Base-by-base conservation (phyloP, 768 basidiomycete species). In the Calocybe cyanea region DNA sequence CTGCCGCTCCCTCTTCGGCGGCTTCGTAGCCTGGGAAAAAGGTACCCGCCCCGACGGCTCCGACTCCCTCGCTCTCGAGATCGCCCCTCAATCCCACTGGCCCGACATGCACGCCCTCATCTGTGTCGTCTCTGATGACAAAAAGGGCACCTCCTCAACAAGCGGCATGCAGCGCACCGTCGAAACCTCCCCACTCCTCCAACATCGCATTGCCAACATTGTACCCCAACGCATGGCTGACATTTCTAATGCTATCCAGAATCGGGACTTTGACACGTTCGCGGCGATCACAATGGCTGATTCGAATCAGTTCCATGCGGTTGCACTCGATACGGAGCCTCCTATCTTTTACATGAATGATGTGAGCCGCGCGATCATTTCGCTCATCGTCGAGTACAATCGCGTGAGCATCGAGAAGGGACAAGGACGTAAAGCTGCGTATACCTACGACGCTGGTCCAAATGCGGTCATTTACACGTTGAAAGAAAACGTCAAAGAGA, bases 281-380 rank as follows among this genome's bases (percentile, higher is more conserved):
- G 96, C 93, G 0, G 68, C 71, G 49, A 80, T 97, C 63, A 99
- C 96, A 17, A 99, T 98, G 92, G 81, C 79, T 39, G 96, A 99
- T 64, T 95, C 92, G 41, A 99, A 99, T 71, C 87, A 92, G 71
- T 99, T 99, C 81, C 96, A 99, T 62, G 93, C 96, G 20, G 92
- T 97, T 54, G 89, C 88, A 40, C 84, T 98, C 53, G 96, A 99
- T 68, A 98, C 96, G 0, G 81, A 87, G 34, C 96, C 96, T 1
- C 96, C 96, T 34, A 98, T 98, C 67, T 98, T 99, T 66, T 99
- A 99, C 75, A 85, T 99, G 82, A 97, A 97, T 72, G 96, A 99
- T 67, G 91, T 95, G 57, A 87, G 84, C 46, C 78, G 88, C n/a
- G 66, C 90, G n/a, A 91, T 99, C 68, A 91, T 99, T 61, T 73